Evolutionary conservation across 352 stramenopile species (phyloP).

Genomic region (Pythium oligandrum): DNA sequence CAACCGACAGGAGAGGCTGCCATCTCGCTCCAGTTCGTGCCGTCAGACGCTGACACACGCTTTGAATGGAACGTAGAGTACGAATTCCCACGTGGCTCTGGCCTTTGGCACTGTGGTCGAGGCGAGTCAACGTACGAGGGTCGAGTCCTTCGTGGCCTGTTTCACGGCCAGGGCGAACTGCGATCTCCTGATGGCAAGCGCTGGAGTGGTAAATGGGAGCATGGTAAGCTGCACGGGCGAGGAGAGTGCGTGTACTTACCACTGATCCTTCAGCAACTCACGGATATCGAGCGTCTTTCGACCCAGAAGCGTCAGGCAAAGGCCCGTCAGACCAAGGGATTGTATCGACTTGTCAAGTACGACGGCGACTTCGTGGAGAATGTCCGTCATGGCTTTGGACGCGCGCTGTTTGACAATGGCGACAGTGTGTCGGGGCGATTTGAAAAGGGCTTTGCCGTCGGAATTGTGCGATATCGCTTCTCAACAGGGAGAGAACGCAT

Average conservation of each 20-base stretch:
- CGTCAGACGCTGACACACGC: conserved; percentile 10
- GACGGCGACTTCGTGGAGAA: conserved; percentile 40
- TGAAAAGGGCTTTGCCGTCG: conserved; percentile 36
- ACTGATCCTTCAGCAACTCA: conserved; percentile 33
- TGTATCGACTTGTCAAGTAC: conserved; percentile 60
- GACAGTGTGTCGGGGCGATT: conserved; percentile 42
- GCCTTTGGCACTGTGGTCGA: conserved; percentile 53
- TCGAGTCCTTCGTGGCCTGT: conserved; percentile 40
- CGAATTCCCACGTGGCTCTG: conserved; percentile 58
- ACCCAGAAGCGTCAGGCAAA: conserved; percentile 4
- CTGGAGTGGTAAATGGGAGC: conserved; percentile 44
- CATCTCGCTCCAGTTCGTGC: conserved; percentile 40
- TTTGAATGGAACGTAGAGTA: conserved; percentile 55
- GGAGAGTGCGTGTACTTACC: conserved; percentile 51
- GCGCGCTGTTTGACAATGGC: conserved; percentile 54
- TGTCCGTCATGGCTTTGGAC: conserved; percentile 43
- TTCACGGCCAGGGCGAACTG: conserved; percentile 57
- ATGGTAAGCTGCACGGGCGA: conserved; percentile 44
- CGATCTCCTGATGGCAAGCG: conserved; percentile 47
- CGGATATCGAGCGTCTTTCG: conserved; percentile 20
- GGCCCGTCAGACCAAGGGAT: conserved; percentile 9
- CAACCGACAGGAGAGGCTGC: conserved; percentile 35
- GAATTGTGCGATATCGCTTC: conserved; percentile 40
- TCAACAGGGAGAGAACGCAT: conserved; percentile 24
- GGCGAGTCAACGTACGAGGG: conserved; percentile 55